phyloP scores from a whole-genome alignment of 306 rosid genomes.

The Rubus parviflorus region DNA sequence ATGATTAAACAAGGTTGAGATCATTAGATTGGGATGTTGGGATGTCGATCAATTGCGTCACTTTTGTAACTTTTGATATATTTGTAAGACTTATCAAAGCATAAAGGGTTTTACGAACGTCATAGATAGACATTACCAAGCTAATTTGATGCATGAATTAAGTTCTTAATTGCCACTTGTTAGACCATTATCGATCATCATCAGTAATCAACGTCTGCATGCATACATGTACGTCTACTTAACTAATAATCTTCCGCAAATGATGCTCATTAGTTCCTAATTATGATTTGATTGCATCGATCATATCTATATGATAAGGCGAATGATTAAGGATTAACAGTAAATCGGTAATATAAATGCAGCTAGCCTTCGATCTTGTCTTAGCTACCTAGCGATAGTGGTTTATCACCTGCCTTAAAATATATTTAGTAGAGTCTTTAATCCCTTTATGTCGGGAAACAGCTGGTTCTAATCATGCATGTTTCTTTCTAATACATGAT shows the following conservation, averaged over 20 bases:
- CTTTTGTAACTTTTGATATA: not conserved
- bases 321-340: not conserved
- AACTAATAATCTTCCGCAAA: not conserved
- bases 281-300: not conserved
- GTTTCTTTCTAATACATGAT: not conserved
- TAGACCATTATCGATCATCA: not conserved
- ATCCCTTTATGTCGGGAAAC: not conserved
- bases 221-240: not conserved
- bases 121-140: not conserved
- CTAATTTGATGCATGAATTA: not conserved
- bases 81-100: not conserved
- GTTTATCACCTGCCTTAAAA: conserved; percentile 3
- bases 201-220: not conserved
- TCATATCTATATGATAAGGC: not conserved
- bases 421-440: not conserved
- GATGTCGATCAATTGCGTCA: not conserved
- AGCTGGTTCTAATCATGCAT: conserved; percentile 3
- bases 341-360: not conserved
- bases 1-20: not conserved
- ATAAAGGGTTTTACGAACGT: not conserved
- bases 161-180: conserved; percentile 12
- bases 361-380: not conserved
- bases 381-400: not conserved
- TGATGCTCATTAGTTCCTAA: not conserved
- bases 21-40: not conserved